Evolutionary conservation across 768 basidiomycete genomes (phyloP).

Genomic region (Hericium coralloides): DNA sequence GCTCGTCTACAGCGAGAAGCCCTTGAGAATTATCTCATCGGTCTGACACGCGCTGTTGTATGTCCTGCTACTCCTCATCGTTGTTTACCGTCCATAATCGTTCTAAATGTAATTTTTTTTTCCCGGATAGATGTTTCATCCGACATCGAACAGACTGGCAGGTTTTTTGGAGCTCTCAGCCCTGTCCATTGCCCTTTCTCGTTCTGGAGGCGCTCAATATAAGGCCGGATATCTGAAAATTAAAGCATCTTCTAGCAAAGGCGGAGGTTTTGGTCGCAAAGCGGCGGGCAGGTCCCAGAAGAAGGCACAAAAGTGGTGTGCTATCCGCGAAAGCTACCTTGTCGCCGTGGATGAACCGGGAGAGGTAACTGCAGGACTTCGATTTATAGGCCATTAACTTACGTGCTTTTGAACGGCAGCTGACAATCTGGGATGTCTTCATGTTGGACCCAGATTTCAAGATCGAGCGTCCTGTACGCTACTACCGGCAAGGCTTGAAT

Average conservation of each 20-base stretch:
- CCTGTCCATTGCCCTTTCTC: slow-evolving; percentile 71
- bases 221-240: slow-evolving; percentile 82
- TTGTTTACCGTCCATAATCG: not conserved
- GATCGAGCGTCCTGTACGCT: slow-evolving; percentile 84
- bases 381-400: not conserved
- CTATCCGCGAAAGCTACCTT: slow-evolving; percentile 86
- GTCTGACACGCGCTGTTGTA: slow-evolving; percentile 84
- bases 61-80: slow-evolving; percentile 18
- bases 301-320: slow-evolving; percentile 79
- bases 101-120: not conserved
- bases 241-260: slow-evolving; percentile 41
- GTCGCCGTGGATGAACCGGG: slow-evolving; percentile 83
- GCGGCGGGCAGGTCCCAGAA: slow-evolving; percentile 48
- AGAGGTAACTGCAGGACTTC: slow-evolving; percentile 37
- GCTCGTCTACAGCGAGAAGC: slow-evolving; percentile 74
- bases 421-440: slow-evolving; percentile 91
- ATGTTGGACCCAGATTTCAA: slow-evolving; percentile 82
- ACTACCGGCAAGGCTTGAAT: slow-evolving; percentile 79
- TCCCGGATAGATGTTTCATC: slow-evolving; percentile 79
- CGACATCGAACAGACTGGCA: slow-evolving; percentile 80
- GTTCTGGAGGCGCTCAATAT: slow-evolving; percentile 76
- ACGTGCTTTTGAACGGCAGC: slow-evolving; percentile 28
- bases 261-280: slow-evolving; percentile 55
- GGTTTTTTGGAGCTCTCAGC: slow-evolving; percentile 91
- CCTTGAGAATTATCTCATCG: slow-evolving; percentile 82